These are phyloP conservation scores for Fusarium chlamydosporum DNA, from an alignment of 2,329 filamentous ascomycete genomes.

Conservation along the genomic window DNA sequence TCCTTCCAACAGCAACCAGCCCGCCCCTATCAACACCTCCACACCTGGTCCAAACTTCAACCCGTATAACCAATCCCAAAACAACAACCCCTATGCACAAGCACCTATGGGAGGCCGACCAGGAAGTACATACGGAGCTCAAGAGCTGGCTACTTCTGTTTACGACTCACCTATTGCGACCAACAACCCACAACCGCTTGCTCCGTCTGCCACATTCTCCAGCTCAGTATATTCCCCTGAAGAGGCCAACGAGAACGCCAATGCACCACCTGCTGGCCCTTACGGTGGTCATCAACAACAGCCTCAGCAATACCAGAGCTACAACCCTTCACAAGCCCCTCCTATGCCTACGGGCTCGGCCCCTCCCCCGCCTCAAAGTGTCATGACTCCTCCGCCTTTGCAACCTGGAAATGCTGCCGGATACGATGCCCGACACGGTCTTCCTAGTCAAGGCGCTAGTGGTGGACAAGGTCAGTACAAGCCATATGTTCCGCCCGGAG, in stretches of 20 bases:
- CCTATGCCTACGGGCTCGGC: slow-evolving; percentile 58
- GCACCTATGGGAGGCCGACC: slow-evolving; percentile 66
- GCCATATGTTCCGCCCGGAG: slow-evolving; percentile 68
- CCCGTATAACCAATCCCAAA: slow-evolving; percentile 61
- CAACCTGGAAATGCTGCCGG: slow-evolving; percentile 61
- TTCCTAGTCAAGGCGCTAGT: slow-evolving; percentile 62
- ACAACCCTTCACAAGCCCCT: slow-evolving; percentile 58
- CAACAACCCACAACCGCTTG: slow-evolving; percentile 59
- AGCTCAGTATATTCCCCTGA: slow-evolving; percentile 66
- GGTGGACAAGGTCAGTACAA: slow-evolving; percentile 67
- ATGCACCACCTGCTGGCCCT: slow-evolving; percentile 50
- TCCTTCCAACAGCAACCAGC: slow-evolving; percentile 64
- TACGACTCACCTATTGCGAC: slow-evolving; percentile 80
- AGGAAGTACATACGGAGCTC: slow-evolving; percentile 78
- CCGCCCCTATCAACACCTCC: slow-evolving; percentile 66
- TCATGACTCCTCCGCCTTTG: slow-evolving; percentile 60
- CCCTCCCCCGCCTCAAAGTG: slow-evolving; percentile 51
- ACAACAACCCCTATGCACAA: slow-evolving; percentile 59
- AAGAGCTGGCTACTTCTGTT: slow-evolving; percentile 82
- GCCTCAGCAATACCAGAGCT: slow-evolving; percentile 60
- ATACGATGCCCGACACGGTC: slow-evolving; percentile 65
- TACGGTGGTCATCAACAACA: slow-evolving; percentile 54
- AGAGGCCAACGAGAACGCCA: slow-evolving; percentile 55
- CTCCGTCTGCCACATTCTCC: slow-evolving; percentile 60
- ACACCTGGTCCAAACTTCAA: slow-evolving; percentile 63